Evolutionary conservation across 257 asterid genomes (phyloP).

Genomic region (Solanum paucissectum): DNA sequence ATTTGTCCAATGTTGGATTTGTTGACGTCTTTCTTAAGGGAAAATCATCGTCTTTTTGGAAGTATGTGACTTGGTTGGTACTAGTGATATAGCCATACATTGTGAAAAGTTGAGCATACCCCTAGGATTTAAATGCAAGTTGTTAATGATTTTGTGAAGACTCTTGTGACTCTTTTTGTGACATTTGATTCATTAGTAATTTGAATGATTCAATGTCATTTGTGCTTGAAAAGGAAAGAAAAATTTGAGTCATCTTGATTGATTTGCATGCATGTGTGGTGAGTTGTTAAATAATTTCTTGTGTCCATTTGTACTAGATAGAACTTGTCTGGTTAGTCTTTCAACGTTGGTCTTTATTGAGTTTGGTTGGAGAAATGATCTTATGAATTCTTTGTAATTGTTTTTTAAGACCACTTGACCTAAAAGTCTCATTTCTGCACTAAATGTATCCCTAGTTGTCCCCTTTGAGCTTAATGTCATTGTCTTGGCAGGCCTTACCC

Average conservation of each 20-base stretch:
- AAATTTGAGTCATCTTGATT: no score
- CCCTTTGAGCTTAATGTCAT: neutral
- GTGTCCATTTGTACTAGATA: neutral
- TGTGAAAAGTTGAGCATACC: no score
- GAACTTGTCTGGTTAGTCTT: neutral
- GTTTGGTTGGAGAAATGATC: neutral
- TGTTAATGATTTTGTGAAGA: no score
- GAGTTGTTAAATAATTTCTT: neutral
- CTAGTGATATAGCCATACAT: no score
- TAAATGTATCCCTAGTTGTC: neutral
- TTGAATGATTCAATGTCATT: neutral
- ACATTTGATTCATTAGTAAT: no score
- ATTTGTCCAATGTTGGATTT: no score
- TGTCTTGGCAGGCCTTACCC: neutral
- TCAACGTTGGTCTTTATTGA: no score
- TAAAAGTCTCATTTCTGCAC: neutral
- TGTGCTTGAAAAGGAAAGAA: neutral
- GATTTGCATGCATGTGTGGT: neutral
- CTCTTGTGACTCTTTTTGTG: no score
- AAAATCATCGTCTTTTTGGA: no score
- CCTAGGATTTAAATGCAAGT: no score
- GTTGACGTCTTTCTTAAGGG: no score
- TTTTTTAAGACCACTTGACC: neutral
- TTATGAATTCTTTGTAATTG: neutral
- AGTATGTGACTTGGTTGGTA: no score